Percentiles rank a stretch among this genome's conserved stretches.
Evolutionary conservation across 306 rosid species (phyloP).

Genomic region (Lotus japonicus): DNA sequence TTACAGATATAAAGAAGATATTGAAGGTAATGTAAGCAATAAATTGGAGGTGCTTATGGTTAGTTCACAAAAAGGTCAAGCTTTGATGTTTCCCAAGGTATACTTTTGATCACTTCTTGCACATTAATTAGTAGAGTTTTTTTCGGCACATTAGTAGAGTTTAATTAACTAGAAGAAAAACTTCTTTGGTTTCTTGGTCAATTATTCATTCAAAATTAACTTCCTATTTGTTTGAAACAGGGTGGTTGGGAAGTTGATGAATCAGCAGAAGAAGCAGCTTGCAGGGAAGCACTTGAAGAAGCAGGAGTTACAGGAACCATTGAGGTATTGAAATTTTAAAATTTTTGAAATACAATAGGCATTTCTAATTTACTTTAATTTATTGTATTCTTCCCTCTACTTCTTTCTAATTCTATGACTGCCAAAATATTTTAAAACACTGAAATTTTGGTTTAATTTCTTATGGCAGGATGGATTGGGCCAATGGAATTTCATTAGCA

Average conservation of each 20-base stretch:
- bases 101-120: not conserved
- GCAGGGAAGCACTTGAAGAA: conserved; percentile 77
- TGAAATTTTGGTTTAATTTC: not conserved
- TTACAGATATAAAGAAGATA: conserved; percentile 52
- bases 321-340: conserved; percentile 38
- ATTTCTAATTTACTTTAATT: not conserved
- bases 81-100: conserved; percentile 89
- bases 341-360: not conserved
- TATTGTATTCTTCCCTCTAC: not conserved
- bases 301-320: conserved; percentile 87
- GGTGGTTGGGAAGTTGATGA: conserved; percentile 99
- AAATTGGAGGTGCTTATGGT: conserved; percentile 80
- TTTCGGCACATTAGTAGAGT: too few relatives aligned
- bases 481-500: conserved; percentile 87
- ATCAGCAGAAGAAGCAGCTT: conserved; percentile 87
- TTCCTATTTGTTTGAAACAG: conserved; percentile 11
- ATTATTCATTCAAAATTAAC: not conserved
- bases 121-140: too few relatives aligned
- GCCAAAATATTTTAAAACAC: not conserved
- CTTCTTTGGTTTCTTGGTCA: not conserved
- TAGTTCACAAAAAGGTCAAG: conserved; percentile 77
- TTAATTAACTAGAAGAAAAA: too few relatives aligned
- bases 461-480: conserved; percentile 66
- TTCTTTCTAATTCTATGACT: not conserved
- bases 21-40: conserved; percentile 33